Evolutionary conservation across 129 eudicot species (phyloP).

Genomic region (Solidago caesia): DNA sequence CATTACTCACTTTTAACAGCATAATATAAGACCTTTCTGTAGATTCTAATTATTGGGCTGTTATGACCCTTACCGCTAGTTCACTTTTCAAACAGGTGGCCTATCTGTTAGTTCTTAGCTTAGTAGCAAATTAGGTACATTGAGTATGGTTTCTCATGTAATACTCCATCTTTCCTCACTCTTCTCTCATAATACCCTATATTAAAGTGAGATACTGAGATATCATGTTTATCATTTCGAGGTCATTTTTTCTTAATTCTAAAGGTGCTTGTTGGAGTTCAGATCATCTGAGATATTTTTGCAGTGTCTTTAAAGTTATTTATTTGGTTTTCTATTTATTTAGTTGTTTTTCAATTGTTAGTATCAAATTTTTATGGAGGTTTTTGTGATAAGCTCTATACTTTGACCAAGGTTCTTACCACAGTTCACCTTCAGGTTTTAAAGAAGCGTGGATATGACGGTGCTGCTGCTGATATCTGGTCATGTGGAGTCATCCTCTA

Average conservation of each 20-base stretch:
- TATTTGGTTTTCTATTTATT: too few relatives aligned
- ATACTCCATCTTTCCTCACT: not conserved
- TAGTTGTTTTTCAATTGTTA: not conserved
- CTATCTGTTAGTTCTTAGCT: not conserved
- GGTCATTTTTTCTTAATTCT: not conserved
- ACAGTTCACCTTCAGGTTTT: slow-evolving; percentile 50
- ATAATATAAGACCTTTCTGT: slow-evolving; percentile 3
- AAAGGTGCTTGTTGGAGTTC: slow-evolving; percentile 15
- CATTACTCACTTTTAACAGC: not conserved
- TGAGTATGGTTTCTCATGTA: not conserved
- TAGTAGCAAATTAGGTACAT: slow-evolving; percentile 12
- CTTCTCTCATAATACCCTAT: not conserved
- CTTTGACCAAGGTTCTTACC: slow-evolving; percentile 22
- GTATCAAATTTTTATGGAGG: not conserved
- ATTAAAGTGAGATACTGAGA: not conserved
- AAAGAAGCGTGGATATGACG: slow-evolving; percentile 80
- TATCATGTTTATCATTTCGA: slow-evolving; percentile 14
- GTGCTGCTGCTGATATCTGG: slow-evolving; percentile 99
- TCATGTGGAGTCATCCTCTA: slow-evolving; percentile 95
- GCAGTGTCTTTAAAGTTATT: not conserved
- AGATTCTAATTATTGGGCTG: slow-evolving; percentile 15
- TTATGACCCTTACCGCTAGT: not conserved
- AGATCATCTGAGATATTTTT: slow-evolving; percentile 3
- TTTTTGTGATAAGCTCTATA: not conserved
- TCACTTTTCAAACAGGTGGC: not conserved